phyloP scores from a whole-genome alignment of 257 asterid genomes.

The Solanum commersonii region DNA sequence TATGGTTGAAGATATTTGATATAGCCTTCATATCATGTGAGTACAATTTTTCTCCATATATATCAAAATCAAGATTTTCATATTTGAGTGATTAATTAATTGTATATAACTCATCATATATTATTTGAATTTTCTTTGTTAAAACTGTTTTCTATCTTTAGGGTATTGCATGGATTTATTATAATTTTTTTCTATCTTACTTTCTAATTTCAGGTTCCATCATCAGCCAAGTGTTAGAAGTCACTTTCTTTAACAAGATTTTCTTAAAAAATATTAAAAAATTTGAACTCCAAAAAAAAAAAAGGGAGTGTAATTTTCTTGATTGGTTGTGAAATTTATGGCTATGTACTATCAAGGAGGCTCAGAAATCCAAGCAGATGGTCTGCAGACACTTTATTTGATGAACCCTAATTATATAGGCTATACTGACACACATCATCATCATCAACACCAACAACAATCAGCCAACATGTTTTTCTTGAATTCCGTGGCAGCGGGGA shows the following conservation, averaged over 20 bases:
- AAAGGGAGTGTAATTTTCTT: background rate
- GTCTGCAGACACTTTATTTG: conserved; percentile 57
- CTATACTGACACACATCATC: conserved; percentile 22
- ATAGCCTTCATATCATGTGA: background rate
- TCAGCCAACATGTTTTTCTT: conserved; percentile 22
- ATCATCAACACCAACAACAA: conserved; percentile 11
- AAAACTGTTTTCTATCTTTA: conserved; percentile 10
- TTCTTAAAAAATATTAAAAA: background rate
- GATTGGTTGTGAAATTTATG: background rate
- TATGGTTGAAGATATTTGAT: conserved; percentile 1
- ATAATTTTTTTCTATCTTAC: conserved; percentile 3
- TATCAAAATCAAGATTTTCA: background rate
- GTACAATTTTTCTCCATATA: background rate
- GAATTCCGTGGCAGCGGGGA: conserved; percentile 13
- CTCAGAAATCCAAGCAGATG: conserved; percentile 57
- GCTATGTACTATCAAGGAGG: conserved; percentile 59
- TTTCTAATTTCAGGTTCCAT: conserved; percentile 12
- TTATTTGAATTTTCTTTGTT: background rate
- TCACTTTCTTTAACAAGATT: background rate
- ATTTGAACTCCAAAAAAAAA: background rate
- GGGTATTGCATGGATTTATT: conserved; percentile 23
- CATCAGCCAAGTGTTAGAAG: conserved; percentile 1
- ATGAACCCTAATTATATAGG: conserved; percentile 61
- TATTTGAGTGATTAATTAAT: background rate
- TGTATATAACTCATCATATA: background rate